Conservation (phyloP, 2,329 filamentous ascomycete species). For the Zymoseptoria brevis region DNA sequence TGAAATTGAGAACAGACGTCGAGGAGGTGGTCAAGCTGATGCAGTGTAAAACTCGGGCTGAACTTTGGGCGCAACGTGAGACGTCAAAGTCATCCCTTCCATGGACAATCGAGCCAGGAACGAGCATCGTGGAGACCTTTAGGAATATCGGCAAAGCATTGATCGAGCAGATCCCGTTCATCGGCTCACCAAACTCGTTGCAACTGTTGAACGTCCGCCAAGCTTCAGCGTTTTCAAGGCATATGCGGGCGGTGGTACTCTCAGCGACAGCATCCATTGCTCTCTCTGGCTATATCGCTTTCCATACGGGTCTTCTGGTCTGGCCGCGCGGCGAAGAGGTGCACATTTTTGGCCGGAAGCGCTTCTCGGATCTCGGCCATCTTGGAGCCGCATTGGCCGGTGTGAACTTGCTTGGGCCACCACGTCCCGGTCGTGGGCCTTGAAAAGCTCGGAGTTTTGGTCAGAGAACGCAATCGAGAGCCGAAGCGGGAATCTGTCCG, state of each 20-base stretch:
- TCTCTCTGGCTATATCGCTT: constrained; percentile 13
- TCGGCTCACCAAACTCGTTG: constrained; percentile 10
- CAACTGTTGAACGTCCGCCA: constrained; percentile 9
- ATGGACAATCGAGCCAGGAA: constrained; percentile 13
- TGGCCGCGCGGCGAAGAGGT: constrained; percentile 29
- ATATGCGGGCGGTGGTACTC: constrained; percentile 16
- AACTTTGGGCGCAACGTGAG: constrained; percentile 3
- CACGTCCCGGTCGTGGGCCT: not conserved
- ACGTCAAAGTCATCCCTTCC: constrained; percentile 16
- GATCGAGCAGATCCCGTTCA: constrained; percentile 18
- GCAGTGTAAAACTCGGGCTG: constrained; percentile 3
- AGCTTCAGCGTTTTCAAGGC: constrained; percentile 13
- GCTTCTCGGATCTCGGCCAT: constrained; percentile 28
- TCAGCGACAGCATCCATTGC: constrained; percentile 13
- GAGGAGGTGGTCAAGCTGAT: constrained; percentile 18
- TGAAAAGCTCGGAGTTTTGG: not conserved
- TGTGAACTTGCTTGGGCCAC: constrained; percentile 9
- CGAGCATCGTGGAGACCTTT: constrained; percentile 7
- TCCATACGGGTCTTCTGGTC: constrained; percentile 18
- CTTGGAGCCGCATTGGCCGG: constrained; percentile 28
- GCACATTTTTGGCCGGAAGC: constrained; percentile 29
- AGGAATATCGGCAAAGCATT: constrained; percentile 10
- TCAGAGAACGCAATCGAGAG: not conserved
- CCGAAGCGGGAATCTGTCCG: not conserved
- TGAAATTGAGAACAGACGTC: constrained; percentile 19